These are phyloP conservation scores for Boletus vermiculosoides DNA, from an alignment of 768 basidiomycete species.

Conservation along the genomic window DNA sequence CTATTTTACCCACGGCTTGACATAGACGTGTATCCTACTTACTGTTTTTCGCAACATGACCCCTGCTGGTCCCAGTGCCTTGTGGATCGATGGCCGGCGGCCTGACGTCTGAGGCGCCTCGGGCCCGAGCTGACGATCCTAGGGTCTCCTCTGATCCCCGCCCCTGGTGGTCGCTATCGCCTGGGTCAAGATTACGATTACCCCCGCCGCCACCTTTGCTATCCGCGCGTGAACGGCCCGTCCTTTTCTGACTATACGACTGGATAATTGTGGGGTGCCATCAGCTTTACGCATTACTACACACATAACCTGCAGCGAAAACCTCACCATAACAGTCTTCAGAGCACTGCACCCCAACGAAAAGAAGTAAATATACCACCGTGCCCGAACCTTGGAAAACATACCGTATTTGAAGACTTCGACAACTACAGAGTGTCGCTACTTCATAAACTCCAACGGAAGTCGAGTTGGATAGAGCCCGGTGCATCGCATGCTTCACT, in stretches of 20 bases:
- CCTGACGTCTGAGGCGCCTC: constrained; percentile 74
- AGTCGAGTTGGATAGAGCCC: constrained; percentile 75
- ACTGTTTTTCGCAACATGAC: constrained; percentile 25
- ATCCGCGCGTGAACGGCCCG: constrained; percentile 49
- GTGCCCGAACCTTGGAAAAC: constrained; percentile 28
- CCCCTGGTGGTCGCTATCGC: constrained; percentile 37
- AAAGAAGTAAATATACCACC: constrained; percentile 11
- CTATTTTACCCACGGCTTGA: constrained; percentile 21
- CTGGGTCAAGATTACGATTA: constrained; percentile 35
- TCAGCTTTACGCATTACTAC: constrained; percentile 12
- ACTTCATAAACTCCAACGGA: constrained; percentile 95
- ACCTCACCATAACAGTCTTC: constrained; percentile 77
- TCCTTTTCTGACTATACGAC: constrained; percentile 78
- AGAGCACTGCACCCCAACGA: constrained; percentile 49
- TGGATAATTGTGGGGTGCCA: constrained; percentile 30
- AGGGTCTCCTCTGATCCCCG: constrained; percentile 35
- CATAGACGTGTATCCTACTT: constrained; percentile 24
- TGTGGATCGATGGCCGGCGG: constrained; percentile 33
- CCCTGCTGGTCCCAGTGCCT: constrained; percentile 18
- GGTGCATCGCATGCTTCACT: constrained; percentile 95
- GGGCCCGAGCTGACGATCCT: constrained; percentile 39
- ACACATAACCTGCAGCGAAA: not conserved
- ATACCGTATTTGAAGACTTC: constrained; percentile 86
- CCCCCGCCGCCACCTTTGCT: constrained; percentile 47
- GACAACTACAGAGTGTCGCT: constrained; percentile 85